These are phyloP conservation scores for Coniochaeta hoffmannii DNA, from an alignment of 2,329 filamentous ascomycete genomes.

Conservation along the genomic window DNA sequence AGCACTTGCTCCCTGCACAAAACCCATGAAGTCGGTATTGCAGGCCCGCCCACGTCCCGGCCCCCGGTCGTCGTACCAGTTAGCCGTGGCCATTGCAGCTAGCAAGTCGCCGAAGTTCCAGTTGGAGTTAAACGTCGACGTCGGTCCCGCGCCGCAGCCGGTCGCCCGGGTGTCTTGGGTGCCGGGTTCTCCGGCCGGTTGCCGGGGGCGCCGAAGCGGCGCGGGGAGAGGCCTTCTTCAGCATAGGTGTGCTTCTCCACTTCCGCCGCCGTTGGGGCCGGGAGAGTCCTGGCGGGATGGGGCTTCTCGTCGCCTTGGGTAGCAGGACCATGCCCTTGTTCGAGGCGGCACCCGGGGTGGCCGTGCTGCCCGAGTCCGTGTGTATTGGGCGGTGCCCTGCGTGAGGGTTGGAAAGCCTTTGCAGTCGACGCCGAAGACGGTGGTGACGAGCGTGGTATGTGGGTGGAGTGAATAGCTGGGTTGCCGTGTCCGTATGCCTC, in stretches of 20 bases:
- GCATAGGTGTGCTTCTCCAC: not conserved
- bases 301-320: not conserved
- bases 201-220: not conserved
- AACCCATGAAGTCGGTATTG: no score
- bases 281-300: not conserved
- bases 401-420: not conserved
- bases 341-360: not conserved
- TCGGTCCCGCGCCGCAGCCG: no score
- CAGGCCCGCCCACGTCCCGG: no score
- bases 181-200: not conserved
- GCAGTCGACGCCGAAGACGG: conserved; percentile 4
- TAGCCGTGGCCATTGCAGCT: no score
- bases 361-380: not conserved
- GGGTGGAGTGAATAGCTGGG: not conserved
- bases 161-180: no score
- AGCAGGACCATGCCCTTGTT: conserved; percentile 2
- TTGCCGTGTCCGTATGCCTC: not conserved
- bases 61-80: no score
- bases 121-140: no score
- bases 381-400: not conserved
- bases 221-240: not conserved
- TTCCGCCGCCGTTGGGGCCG: not conserved
- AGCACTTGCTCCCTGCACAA: no score
- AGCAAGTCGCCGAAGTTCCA: no score
- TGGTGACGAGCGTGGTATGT: not conserved